Evolutionary conservation across 164 flowering plant genomes (phyloP).

Genomic region (Stephania cephalantha): DNA sequence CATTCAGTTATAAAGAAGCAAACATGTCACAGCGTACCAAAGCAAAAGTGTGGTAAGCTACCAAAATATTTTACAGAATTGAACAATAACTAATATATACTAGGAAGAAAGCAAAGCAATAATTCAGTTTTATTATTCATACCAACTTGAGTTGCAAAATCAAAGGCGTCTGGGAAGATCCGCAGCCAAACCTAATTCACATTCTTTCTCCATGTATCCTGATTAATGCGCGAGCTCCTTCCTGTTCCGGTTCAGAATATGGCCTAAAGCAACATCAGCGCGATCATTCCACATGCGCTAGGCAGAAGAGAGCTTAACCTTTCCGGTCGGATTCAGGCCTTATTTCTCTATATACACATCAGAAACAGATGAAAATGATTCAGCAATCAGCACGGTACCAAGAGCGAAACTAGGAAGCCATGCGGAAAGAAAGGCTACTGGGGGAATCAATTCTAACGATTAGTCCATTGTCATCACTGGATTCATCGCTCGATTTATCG

Average conservation of each 20-base stretch:
- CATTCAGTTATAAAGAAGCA: no score
- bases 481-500: conserved; percentile 64
- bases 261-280: not conserved
- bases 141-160: no score
- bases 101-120: not conserved
- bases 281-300: no score
- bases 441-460: conserved; percentile 81
- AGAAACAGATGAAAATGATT: no score
- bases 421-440: conserved; percentile 60
- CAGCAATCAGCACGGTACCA: no score
- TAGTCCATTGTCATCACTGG: conserved; percentile 61
- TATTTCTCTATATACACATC: no score
- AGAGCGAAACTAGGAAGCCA: conserved; percentile 10
- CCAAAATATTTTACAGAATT: no score
- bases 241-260: not conserved
- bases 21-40: no score
- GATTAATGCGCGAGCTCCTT: not conserved
- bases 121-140: not conserved
- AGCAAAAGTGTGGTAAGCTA: no score
- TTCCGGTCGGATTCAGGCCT: no score
- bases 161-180: no score
- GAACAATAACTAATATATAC: not conserved
- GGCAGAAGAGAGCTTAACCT: no score
- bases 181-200: not conserved
- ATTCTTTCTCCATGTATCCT: not conserved